Base-by-base conservation (phyloP, 2,329 filamentous ascomycete genomes). In the Trichoderma harzianum region DNA sequence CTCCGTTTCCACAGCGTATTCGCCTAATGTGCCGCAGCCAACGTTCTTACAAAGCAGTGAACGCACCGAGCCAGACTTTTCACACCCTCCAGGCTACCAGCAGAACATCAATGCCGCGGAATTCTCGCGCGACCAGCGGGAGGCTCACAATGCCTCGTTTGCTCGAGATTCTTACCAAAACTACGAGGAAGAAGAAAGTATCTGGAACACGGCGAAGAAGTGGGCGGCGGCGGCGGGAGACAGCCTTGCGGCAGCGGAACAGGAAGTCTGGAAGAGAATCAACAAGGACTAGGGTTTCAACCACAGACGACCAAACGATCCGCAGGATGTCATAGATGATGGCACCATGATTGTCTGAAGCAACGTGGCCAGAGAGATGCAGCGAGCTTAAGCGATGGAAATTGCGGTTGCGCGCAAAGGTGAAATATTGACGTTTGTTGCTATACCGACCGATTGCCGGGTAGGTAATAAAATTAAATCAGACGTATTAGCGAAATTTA, bases 221-320 rank as follows among this genome's bases (percentile, higher is more conserved):
- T 85, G 87, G 83, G 87, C 86, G 60, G 81, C 84, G 72, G 84
- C 84, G 39, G 89, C 88, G 7, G 88, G 89, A 65, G 85, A 86
- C 73, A 88, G 85, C 77, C 79, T 91, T 32, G 86, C 85, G 10
- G 86, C 85, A 16, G 88, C 87, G 16, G 89, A 91, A 82, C 83
- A 82, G 65, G 88, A 90, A 79, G 85, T 91, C 28, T 91, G 89
- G 89, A 86, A 85, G 80, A 86, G 84, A 77, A 88, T 91, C 77
- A 90, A 89, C 80, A 89, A 88, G 80, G 83, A 86, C 62, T 86
- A 83, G 64, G 21, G 30, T 18, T 36, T 11, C 47, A 16, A 36
- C 26, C 30, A 14, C 53, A 47, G 43, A 58, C 47, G 43, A 18
- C 18, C 10, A 34, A 21, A 21, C 21, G 28, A 53, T 24, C 21